Conservation (phyloP, 2,329 filamentous ascomycete species). For the Fusarium virguliforme region DNA sequence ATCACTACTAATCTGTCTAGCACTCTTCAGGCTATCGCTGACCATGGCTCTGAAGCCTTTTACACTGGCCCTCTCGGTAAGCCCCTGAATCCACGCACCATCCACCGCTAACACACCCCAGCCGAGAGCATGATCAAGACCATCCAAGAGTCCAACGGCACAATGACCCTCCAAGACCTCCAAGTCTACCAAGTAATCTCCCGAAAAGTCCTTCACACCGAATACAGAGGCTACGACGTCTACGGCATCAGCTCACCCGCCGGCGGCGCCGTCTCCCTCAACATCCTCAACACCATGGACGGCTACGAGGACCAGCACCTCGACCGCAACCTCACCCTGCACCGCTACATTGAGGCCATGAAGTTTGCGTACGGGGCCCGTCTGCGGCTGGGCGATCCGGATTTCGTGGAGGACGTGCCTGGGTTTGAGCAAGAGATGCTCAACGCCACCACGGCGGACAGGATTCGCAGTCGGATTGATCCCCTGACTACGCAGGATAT, state of each 20-base stretch:
- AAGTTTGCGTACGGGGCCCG: constrained; percentile 89
- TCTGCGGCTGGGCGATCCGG: constrained; percentile 86
- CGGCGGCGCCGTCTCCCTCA: constrained; percentile 82
- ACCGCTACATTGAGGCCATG: constrained; percentile 90
- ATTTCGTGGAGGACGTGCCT: constrained; percentile 76
- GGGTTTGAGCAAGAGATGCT: constrained; percentile 80
- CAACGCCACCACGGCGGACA: constrained; percentile 69
- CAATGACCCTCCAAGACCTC: constrained; percentile 86
- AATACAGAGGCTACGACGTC: constrained; percentile 80
- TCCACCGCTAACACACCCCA: constrained; percentile 53
- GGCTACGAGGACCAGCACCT: constrained; percentile 74
- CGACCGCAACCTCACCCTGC: constrained; percentile 78
- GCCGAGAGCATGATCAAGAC: constrained; percentile 81
- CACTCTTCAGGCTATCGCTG: constrained; percentile 83
- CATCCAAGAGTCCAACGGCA: constrained; percentile 81
- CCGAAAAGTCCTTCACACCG: constrained; percentile 74
- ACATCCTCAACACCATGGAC: constrained; percentile 86
- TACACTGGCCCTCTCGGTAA: constrained; percentile 78
- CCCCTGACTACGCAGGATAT: constrained; percentile 81
- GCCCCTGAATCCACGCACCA: not conserved
- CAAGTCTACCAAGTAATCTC: constrained; percentile 78
- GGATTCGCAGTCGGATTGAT: constrained; percentile 77
- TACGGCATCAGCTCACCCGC: constrained; percentile 81
- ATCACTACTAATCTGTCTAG: constrained; percentile 41
- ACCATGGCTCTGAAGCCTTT: constrained; percentile 80